Evolutionary conservation across 257 asterid species (phyloP), one percentile per base, ranked within the genome.

Genomic region (Primulina eburnea): DNA sequence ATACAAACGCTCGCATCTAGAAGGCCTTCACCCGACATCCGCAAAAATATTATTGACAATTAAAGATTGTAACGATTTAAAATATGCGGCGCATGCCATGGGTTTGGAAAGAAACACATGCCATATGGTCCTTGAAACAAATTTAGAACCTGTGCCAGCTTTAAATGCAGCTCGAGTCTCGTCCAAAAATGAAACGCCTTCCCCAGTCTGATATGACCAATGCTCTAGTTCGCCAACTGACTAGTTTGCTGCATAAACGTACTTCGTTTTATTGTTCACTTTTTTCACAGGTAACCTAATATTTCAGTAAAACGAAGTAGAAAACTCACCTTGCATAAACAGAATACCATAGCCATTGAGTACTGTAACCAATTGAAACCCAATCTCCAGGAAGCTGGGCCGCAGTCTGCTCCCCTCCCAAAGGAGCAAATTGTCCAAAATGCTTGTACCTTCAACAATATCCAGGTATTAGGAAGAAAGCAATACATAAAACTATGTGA

Each of bases 331-430:
- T 92, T 14, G 99, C 97, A 60, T 93, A 93, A 26, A 93, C 91
- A 61, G 99, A 93, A 74, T 93, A 90, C 99, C 99, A 93, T 24
- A 93, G 96, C 99, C 99, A 93, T 80, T 93, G 99, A 58, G 78
- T 52, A 82, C 99, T 90, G 24, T 77, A 89, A 43, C 97, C 99
- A 76, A 93, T 90, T 65, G 99, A 93, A 70, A 93, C 88, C 96
- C 99, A 93, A 80, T 93, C 97, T 80, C 99, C 97, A 4, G 97
- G 99, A 66, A 93, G 96, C 79, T 90, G 88, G 32, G 99, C 99
- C 38, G 97, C 99, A 8, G 99, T 89, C 71, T 93, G 96, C 83
- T 90, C 97, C 30, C 96, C 97, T 75, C 99, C 99, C 81, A 93
- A 71, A 26, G 97, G 97, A 65, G 99, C 99, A 70, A 93, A 93